phyloP scores from a whole-genome alignment of 23 red algal species.

The Gracilaria vermiculophylla region DNA sequence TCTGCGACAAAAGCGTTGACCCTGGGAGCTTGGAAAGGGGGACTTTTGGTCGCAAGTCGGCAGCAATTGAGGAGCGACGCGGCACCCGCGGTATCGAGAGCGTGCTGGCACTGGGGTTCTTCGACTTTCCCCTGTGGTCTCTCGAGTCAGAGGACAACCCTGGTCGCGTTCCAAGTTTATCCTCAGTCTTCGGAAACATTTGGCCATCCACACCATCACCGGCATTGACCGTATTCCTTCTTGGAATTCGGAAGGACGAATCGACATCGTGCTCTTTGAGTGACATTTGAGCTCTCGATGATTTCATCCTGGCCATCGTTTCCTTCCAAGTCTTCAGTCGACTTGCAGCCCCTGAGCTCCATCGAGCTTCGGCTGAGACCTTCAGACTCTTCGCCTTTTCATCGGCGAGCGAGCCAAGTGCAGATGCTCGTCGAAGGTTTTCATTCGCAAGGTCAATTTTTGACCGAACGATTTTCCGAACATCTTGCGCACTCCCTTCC shows the following conservation, averaged over 20 bases:
- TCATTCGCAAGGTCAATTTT: constrained; percentile 44
- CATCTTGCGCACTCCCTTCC: not conserved
- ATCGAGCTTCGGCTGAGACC: not conserved
- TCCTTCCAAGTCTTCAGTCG: constrained; percentile 13
- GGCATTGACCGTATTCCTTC: not conserved
- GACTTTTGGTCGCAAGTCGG: not conserved
- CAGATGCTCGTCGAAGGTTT: not conserved
- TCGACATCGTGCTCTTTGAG: not conserved
- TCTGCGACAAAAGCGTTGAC: not conserved
- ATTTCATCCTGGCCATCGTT: not conserved
- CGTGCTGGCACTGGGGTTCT: not conserved
- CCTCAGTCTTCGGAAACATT: not conserved
- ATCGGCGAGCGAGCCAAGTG: not conserved
- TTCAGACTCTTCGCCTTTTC: not conserved
- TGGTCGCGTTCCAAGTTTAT: not conserved
- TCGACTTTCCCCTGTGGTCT: not conserved
- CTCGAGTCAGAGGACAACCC: not conserved
- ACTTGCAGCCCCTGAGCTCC: not conserved
- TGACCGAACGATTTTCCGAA: not conserved
- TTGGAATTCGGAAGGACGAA: not conserved
- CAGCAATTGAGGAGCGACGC: not conserved
- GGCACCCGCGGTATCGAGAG: not conserved
- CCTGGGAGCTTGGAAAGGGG: not conserved
- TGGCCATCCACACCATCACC: not conserved
- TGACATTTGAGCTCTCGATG: not conserved